phyloP scores from a whole-genome alignment of 768 basidiomycete genomes.

The Termitomyces sp. region DNA sequence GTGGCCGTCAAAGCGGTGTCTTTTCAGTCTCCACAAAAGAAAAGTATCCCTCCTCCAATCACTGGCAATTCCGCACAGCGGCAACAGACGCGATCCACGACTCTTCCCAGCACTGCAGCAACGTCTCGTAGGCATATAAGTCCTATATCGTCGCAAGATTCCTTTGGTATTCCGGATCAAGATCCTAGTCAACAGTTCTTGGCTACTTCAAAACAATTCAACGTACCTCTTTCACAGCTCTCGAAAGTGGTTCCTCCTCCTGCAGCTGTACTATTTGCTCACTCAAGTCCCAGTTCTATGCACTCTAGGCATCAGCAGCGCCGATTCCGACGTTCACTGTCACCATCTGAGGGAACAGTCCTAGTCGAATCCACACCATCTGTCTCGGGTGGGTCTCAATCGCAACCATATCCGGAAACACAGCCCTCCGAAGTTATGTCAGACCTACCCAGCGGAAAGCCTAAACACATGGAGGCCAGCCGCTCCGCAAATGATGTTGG shows the following conservation, averaged over 20 bases:
- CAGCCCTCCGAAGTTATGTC: conserved; percentile 20
- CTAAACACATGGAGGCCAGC: not conserved
- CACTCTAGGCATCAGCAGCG: conserved; percentile 1
- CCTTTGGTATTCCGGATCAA: conserved; percentile 48
- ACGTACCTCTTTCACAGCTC: conserved; percentile 56
- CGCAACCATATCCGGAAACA: conserved; percentile 21
- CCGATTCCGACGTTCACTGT: conserved; percentile 5
- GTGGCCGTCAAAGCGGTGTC: conserved; percentile 26
- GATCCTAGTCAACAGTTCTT: conserved; percentile 43
- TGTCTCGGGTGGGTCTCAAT: conserved; percentile 35
- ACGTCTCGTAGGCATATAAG: conserved; percentile 4
- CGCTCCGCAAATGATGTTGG: conserved; percentile 6
- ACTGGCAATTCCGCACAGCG: not conserved
- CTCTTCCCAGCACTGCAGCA: not conserved
- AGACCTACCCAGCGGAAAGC: conserved; percentile 12
- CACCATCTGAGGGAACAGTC: conserved; percentile 17
- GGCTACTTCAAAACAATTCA: conserved; percentile 42
- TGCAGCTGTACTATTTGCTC: not conserved
- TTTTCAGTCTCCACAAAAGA: conserved; percentile 25
- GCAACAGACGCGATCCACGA: not conserved
- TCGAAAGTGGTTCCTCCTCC: conserved; percentile 13
- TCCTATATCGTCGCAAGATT: conserved; percentile 47
- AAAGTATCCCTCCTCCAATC: conserved; percentile 7
- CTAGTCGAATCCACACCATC: conserved; percentile 56
- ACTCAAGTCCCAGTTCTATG: conserved; percentile 3